phyloP scores from a whole-genome alignment of 2,329 filamentous ascomycete genomes.

The Gnomoniopsis sp. region DNA sequence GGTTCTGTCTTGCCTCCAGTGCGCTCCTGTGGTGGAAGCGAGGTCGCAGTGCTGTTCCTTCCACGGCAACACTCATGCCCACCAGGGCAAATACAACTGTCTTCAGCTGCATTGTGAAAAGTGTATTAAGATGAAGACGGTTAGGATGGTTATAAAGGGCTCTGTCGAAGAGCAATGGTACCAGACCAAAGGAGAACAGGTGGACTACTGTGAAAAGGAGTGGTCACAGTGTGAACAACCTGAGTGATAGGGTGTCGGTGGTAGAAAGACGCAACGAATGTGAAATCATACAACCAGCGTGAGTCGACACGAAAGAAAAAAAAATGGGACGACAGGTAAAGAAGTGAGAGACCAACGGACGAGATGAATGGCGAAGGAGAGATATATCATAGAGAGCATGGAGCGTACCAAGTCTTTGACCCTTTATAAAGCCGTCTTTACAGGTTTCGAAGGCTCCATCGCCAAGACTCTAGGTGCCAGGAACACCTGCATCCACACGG shows the following conservation, averaged over 20 bases:
- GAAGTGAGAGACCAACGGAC: background rate
- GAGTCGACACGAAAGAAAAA: slow-evolving; percentile 2
- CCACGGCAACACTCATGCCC: slow-evolving; percentile 42
- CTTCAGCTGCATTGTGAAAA: slow-evolving; percentile 50
- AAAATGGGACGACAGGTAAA: slow-evolving; percentile 8
- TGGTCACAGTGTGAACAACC: slow-evolving; percentile 10
- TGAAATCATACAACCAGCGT: slow-evolving; percentile 13
- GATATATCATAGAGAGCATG: slow-evolving; percentile 7
- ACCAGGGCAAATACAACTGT: slow-evolving; percentile 45
- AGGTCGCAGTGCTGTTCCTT: slow-evolving; percentile 41
- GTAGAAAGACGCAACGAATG: slow-evolving; percentile 14
- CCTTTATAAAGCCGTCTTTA: slow-evolving; percentile 6
- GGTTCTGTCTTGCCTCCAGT: slow-evolving; percentile 40
- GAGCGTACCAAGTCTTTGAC: slow-evolving; percentile 3
- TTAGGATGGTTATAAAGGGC: background rate
- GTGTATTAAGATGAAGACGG: background rate
- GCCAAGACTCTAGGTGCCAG: slow-evolving; percentile 12
- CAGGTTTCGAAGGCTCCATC: slow-evolving; percentile 9
- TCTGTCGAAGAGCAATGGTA: slow-evolving; percentile 15
- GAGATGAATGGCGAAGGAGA: background rate
- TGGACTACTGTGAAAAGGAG: slow-evolving; percentile 14
- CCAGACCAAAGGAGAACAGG: slow-evolving; percentile 8
- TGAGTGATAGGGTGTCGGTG: slow-evolving; percentile 1
- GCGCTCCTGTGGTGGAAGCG: slow-evolving; percentile 22
- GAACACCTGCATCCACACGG: background rate